Evolutionary conservation across 371 early-diverging fungal species (phyloP).

Genomic region (Apophysomyces trapeziformis): DNA sequence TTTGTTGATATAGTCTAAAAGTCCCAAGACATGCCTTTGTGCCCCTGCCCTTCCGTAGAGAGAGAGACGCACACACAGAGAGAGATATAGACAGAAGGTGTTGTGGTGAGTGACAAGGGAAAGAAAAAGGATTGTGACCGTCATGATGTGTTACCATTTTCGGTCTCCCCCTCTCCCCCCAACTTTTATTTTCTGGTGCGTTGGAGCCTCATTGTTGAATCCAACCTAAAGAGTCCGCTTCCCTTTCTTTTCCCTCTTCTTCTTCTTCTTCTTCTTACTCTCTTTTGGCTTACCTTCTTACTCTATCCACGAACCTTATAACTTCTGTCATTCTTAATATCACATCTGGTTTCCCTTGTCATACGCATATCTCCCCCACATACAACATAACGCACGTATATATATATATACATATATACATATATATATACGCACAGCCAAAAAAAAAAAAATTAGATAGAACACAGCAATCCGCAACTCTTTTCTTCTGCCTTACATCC

Average conservation of each 20-base stretch:
- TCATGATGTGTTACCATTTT: background rate
- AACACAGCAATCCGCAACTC: constrained; percentile 9
- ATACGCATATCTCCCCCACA: background rate
- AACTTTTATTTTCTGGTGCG: constrained; percentile 3
- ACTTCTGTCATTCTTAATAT: constrained; percentile 1
- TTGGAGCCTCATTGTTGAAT: constrained; percentile 11
- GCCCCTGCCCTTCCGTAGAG: too few relatives aligned
- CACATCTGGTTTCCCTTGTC: constrained; percentile 11
- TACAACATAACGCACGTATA: background rate
- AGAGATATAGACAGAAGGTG: background rate
- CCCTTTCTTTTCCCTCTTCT: background rate
- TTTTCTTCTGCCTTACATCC: constrained; percentile 1
- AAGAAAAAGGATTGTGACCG: constrained; percentile 1
- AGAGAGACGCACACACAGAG: too few relatives aligned
- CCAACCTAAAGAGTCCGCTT: constrained; percentile 5
- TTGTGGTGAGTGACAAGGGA: too few relatives aligned
- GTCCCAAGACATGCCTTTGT: too few relatives aligned
- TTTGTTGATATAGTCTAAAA: too few relatives aligned
- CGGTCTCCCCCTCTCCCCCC: background rate
- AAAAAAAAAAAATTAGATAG: constrained; percentile 1
- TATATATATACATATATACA: constrained; percentile 5
- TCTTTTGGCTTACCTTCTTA: constrained; percentile 3
- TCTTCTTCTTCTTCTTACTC: constrained; percentile 12
- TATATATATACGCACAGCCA: constrained; percentile 9
- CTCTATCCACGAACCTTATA: background rate